phyloP scores from a whole-genome alignment of 2,329 filamentous ascomycete genomes.

The Plenodomus lindquistii region DNA sequence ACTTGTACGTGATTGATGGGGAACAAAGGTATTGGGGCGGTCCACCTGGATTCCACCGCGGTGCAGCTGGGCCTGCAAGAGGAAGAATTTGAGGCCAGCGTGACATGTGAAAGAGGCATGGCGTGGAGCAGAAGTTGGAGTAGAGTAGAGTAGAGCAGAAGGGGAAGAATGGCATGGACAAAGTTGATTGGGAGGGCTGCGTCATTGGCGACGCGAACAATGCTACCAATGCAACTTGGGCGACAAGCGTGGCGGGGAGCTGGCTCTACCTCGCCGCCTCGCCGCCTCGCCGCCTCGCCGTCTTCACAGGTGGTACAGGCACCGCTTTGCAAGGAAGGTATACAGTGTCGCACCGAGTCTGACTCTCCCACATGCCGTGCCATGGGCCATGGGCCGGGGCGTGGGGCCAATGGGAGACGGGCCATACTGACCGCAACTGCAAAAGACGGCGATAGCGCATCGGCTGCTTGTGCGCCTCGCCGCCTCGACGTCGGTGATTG shows the following conservation, averaged over 20 bases:
- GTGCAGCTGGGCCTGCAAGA: slow-evolving; percentile 5
- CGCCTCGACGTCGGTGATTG: too few species aligned
- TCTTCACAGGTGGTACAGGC: too few species aligned
- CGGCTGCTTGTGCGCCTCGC: slow-evolving; percentile 18
- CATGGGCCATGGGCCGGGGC: slow-evolving; percentile 2
- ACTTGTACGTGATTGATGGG: too few species aligned
- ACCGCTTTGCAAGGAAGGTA: too few species aligned
- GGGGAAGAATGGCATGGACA: background rate
- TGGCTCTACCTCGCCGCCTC: background rate
- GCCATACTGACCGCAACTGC: slow-evolving; percentile 18
- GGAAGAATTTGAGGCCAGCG: slow-evolving; percentile 20
- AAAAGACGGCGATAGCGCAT: slow-evolving; percentile 12
- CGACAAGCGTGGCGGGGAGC: background rate
- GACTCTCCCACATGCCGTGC: slow-evolving; percentile 7
- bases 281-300: background rate
- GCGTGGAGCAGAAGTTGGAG: too few species aligned
- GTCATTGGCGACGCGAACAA: slow-evolving; percentile 8
- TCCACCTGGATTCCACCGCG: slow-evolving; percentile 7
- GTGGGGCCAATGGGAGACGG: slow-evolving; percentile 16
- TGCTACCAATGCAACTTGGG: background rate
- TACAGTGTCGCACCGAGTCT: slow-evolving; percentile 1
- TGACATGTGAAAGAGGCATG: slow-evolving; percentile 11
- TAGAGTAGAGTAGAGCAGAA: too few species aligned
- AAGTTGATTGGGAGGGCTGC: slow-evolving; percentile 2
- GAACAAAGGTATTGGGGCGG: background rate